Evolutionary conservation across 192 early-diverging fungal genomes (phyloP).

Genomic region (Backusella psychrophila): DNA sequence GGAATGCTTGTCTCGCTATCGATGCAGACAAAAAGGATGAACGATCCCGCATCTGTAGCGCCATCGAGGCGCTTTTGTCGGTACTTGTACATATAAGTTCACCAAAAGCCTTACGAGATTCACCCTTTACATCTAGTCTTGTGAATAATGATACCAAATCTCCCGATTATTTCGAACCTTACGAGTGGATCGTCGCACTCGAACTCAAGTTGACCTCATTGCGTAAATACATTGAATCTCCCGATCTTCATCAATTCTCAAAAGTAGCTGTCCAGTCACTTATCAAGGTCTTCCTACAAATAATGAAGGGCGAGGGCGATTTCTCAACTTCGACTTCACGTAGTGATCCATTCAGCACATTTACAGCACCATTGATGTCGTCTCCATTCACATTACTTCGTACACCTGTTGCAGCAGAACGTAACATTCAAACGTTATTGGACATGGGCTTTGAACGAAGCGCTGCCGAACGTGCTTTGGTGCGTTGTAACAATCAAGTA

Average conservation of each 20-base stretch:
- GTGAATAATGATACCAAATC: constrained; percentile 56
- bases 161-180: constrained; percentile 67
- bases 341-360: background rate
- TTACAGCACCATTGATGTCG: constrained; percentile 6
- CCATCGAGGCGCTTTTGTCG: constrained; percentile 56
- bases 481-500: constrained; percentile 74
- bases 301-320: constrained; percentile 78
- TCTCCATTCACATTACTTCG: constrained; percentile 32
- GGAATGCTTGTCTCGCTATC: constrained; percentile 38
- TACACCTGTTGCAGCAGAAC: constrained; percentile 54
- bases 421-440: constrained; percentile 65
- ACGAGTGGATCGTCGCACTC: constrained; percentile 64
- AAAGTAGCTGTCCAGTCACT: constrained; percentile 55
- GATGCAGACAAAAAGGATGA: constrained; percentile 33
- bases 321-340: constrained; percentile 29
- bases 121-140: constrained; percentile 57
- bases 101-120: constrained; percentile 70
- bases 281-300: constrained; percentile 59
- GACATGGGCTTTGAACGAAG: constrained; percentile 87
- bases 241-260: constrained; percentile 52
- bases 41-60: constrained; percentile 35
- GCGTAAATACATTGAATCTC: constrained; percentile 60
- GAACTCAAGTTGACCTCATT: constrained; percentile 63
- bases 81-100: constrained; percentile 71
- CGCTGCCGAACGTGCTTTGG: constrained; percentile 76